Conservation (phyloP, 352 stramenopile genomes). For the Pilasporangium apinafurcum region DNA sequence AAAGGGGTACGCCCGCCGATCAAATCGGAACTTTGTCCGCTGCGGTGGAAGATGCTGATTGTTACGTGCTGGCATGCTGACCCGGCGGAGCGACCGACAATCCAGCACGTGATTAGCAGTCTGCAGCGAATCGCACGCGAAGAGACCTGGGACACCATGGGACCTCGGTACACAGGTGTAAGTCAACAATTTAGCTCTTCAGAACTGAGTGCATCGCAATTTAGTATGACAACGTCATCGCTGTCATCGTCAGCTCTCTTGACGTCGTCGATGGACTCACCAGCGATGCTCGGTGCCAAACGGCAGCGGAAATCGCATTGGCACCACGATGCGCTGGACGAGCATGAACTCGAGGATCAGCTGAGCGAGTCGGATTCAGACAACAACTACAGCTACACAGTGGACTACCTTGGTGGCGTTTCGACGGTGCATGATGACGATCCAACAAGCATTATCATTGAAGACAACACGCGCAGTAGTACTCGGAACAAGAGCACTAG, state of each 20-base stretch:
- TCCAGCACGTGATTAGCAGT: constrained; percentile 81
- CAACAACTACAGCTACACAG: too few relatives aligned
- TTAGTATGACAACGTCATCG: constrained; percentile 29
- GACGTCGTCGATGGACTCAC: constrained; percentile 42
- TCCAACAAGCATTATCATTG: too few relatives aligned
- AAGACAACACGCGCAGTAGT: too few relatives aligned
- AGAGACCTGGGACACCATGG: constrained; percentile 63
- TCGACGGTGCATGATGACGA: too few relatives aligned
- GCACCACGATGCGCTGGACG: too few relatives aligned
- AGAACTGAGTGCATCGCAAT: constrained; percentile 31
- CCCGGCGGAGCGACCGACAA: constrained; percentile 71
- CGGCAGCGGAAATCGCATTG: too few relatives aligned
- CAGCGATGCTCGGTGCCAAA: constrained; percentile 15
- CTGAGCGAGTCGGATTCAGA: too few relatives aligned
- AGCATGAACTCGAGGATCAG: too few relatives aligned
- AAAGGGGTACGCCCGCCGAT: constrained; percentile 63
- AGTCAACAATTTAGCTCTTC: constrained; percentile 39
- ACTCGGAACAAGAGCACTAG: too few relatives aligned
- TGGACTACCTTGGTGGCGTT: too few relatives aligned
- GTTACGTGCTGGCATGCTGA: constrained; percentile 82
- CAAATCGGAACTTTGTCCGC: constrained; percentile 53
- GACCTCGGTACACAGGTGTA: constrained; percentile 48
- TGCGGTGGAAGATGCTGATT: constrained; percentile 76
- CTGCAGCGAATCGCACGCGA: constrained; percentile 76
- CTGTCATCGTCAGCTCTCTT: too few relatives aligned